phyloP scores from a whole-genome alignment of 495 filamentous ascomycete genomes.

The Aspergillus baeticus region DNA sequence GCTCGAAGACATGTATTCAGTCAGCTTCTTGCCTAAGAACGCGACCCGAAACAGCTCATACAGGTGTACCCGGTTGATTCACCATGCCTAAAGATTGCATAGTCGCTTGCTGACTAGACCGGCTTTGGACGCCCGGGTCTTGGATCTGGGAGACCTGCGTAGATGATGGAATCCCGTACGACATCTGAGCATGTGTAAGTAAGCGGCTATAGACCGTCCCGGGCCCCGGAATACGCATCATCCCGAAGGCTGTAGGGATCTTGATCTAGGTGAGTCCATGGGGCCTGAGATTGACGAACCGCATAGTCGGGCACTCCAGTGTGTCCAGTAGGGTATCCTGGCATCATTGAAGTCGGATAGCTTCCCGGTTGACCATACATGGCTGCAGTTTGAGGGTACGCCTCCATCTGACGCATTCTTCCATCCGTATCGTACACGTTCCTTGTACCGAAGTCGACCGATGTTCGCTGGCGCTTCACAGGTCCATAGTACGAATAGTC shows the following conservation, averaged over 20 bases:
- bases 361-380: constrained; percentile 40
- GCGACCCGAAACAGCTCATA: constrained; percentile 35
- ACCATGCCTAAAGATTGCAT: constrained; percentile 43
- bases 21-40: constrained; percentile 27
- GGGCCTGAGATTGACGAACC: constrained; percentile 32
- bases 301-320: constrained; percentile 42
- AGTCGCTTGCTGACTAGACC: constrained; percentile 39
- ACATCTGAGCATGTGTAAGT: constrained; percentile 30
- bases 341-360: constrained; percentile 41
- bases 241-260: constrained; percentile 6
- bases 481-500: constrained; percentile 41
- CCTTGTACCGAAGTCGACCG: constrained; percentile 43
- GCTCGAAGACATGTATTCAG: constrained; percentile 25
- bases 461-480: constrained; percentile 44
- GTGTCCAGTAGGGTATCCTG: constrained; percentile 37
- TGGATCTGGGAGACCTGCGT: constrained; percentile 37
- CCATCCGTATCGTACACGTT: constrained; percentile 40
- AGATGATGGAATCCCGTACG: constrained; percentile 34
- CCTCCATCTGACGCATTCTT: constrained; percentile 42
- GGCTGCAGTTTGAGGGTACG: constrained; percentile 37
- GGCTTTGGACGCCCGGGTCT: constrained; percentile 37
- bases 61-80: constrained; percentile 44
- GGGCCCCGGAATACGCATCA: constrained; percentile 5
- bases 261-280: constrained; percentile 4
- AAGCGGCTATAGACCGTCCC: constrained; percentile 9